phyloP scores from a whole-genome alignment of 441 rosid genomes.

The Croton laevigatus region DNA sequence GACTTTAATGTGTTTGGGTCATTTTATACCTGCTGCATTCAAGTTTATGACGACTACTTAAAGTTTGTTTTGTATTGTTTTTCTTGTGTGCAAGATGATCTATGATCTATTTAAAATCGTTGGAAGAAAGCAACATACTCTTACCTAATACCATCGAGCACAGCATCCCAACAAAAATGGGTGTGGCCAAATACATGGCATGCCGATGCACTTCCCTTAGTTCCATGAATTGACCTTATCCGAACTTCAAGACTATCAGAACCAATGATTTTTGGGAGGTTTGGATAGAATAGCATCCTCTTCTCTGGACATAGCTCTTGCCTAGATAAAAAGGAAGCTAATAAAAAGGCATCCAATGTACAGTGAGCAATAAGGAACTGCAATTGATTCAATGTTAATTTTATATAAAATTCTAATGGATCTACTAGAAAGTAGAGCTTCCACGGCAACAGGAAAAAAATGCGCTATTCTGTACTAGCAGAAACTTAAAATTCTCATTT shows the following conservation, averaged over 20 bases:
- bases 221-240: constrained; percentile 50
- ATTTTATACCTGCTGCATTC: neutral
- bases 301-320: constrained; percentile 78
- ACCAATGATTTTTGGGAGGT: constrained; percentile 64
- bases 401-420: neutral
- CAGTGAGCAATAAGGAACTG: neutral
- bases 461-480: neutral
- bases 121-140: neutral
- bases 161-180: constrained; percentile 73
- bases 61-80: neutral
- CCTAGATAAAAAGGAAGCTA: constrained; percentile 28
- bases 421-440: neutral
- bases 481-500: neutral
- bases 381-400: neutral
- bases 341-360: constrained; percentile 10
- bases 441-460: neutral
- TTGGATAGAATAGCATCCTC: constrained; percentile 66
- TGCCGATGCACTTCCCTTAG: constrained; percentile 29
- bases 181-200: constrained; percentile 77
- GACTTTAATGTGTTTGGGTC: neutral
- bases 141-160: constrained; percentile 62
- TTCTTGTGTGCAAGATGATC: neutral
- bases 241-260: constrained; percentile 60
- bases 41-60: neutral
- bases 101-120: neutral